Evolutionary conservation across 2,329 filamentous ascomycete genomes (phyloP), one percentile per base, ranked within the genome.

Genomic region (Herpotrichia juniperi): DNA sequence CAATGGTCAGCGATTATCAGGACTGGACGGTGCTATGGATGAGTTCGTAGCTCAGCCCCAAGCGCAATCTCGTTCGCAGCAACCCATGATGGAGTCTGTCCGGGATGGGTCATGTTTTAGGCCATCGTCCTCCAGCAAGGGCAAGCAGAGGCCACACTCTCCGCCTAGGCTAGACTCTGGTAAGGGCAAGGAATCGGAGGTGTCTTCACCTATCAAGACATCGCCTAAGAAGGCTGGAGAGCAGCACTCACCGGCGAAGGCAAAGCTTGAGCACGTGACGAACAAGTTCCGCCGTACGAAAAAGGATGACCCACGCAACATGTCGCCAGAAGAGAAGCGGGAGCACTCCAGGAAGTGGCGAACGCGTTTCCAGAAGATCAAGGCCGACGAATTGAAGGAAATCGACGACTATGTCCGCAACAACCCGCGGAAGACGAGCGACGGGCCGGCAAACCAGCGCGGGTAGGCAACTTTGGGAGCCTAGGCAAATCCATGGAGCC

Each of bases 221-320:
- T 73, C 72, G 7, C 70, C 72, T 16, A 73, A 67, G 64, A 74
- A 72, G 56, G 56, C 62, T 22, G 67, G 67, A 32, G 69, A 73
- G 52, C n/a, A n/a, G n/a, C 64, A 64, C 25, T 79, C 77, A 7
- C 78, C 77, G 16, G 72, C 78, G 46, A 78, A 79, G 57, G 75
- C 70, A 43, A 77, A 75, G 65, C 75, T 79, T 42, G 77, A 78
- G 62, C 71, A 75, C 35, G 73, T 80, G 28, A 77, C 76, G 25
- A 77, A 75, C 66, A 78, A 75, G 56, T 75, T 78, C 50, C 55
- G 61, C 32, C 75, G 74, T 26, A 69, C 66, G 45, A 72, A 67
- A 62, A 68, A 69, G 49, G 65, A 72, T n/a, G 70, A 74, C n/a
- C 53, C 63, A 28, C 64, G 67, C 12, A 63, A 54, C 48, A 67